These are phyloP conservation scores for Rhododendron molle DNA, from an alignment of 148 eudicot genomes.

Conservation along the genomic window DNA sequence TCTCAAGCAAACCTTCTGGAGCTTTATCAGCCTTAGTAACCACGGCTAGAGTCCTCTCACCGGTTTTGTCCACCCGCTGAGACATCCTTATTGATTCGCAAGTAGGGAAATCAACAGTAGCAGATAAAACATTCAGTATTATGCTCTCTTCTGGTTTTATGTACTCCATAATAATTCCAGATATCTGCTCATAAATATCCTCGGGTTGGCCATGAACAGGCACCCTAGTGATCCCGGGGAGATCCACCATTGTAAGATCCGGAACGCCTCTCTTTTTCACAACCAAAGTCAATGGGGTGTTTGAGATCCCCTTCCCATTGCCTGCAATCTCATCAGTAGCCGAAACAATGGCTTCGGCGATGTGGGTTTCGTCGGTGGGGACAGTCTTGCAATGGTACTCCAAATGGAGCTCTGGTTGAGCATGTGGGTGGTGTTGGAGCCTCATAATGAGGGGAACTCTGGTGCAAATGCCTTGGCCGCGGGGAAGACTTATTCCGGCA, in stretches of 20 bases:
- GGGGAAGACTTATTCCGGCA: background rate
- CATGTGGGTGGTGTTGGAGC: no score
- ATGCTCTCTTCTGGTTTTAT: background rate
- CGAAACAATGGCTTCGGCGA: no score
- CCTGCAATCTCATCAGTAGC: no score
- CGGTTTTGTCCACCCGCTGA: background rate
- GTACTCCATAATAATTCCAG: background rate
- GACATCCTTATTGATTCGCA: background rate
- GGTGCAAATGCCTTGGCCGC: no score
- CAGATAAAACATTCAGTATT: background rate
- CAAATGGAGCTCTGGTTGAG: no score
- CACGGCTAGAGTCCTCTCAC: background rate
- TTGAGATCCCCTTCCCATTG: background rate
- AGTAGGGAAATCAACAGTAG: background rate
- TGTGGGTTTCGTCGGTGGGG: no score
- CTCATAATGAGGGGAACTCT: no score
- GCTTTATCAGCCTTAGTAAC: background rate
- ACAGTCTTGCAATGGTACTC: no score
- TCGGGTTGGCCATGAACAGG: conserved; percentile 48
- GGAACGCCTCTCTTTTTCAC: conserved; percentile 32
- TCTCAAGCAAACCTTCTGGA: background rate
- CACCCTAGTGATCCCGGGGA: conserved; percentile 46
- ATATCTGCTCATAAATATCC: conserved; percentile 35
- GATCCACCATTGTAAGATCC: conserved; percentile 47
- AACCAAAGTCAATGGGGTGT: conserved; percentile 17